A percentile compares a stretch with the other conserved stretches of the same genome.
These are phyloP conservation scores for Gomphus bonarii DNA, from an alignment of 1,284 basidiomycete genomes.

Conservation along the genomic window DNA sequence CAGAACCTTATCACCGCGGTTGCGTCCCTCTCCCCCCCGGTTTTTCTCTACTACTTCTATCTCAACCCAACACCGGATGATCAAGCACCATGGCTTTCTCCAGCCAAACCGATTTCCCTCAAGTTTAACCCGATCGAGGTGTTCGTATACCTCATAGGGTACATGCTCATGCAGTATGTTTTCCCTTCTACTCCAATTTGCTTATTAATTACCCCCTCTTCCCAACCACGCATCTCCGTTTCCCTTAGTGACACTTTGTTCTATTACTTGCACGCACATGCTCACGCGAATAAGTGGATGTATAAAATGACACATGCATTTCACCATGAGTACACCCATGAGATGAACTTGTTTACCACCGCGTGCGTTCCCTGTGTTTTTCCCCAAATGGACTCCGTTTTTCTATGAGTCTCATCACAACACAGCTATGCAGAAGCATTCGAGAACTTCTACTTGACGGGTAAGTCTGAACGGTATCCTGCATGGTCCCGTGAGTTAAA, in stretches of 20 bases:
- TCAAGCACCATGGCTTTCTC: not conserved
- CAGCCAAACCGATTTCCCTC: not conserved
- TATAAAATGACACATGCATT: not conserved
- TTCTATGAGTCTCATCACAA: not conserved
- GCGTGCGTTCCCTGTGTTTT: not conserved
- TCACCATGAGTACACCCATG: slow-evolving; percentile 4
- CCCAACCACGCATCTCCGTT: too few species aligned
- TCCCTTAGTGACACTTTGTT: not conserved
- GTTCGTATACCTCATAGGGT: not conserved
- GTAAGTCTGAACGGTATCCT: not conserved
- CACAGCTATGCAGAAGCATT: slow-evolving; percentile 1
- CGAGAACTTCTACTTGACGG: slow-evolving; percentile 1
- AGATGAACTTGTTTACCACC: slow-evolving; percentile 5
- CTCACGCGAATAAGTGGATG: not conserved
- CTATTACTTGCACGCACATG: not conserved
- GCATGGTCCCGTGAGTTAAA: not conserved
- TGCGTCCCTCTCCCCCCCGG: not conserved
- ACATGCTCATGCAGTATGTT: slow-evolving; percentile 2
- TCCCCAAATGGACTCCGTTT: not conserved
- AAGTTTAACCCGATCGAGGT: not conserved
- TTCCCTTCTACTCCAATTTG: not conserved
- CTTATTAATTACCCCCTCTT: too few species aligned
- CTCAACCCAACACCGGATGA: not conserved
- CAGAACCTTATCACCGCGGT: not conserved
- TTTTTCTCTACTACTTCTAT: slow-evolving; percentile 1